Evolutionary conservation across 2,329 filamentous ascomycete genomes (phyloP), one percentile per base, ranked within the genome.

Genomic region (Stagonosporopsis chrysanthemi): DNA sequence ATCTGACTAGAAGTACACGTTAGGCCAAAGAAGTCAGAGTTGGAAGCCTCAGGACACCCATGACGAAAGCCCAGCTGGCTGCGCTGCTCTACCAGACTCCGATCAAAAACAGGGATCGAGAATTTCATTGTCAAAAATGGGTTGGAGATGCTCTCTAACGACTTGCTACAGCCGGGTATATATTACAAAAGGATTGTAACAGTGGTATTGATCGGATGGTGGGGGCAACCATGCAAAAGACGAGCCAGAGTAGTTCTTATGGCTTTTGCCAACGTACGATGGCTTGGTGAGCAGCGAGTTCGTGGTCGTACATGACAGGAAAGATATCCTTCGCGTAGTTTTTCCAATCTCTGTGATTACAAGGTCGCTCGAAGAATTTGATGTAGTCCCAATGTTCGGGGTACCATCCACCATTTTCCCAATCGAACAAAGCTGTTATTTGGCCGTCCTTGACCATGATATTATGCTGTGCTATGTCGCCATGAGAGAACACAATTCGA

Each of bases 291-390:
- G 11, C 12, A 7, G 44, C 31, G n/a, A 48, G 45, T 48, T 48
- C 45, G 15, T 48, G 5, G 33, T 48, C 15, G 15, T 48, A 48
- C 6, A 39, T 29, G 7, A 6, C n/a, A 48, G 33, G 35, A 29
- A 48, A 48, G n/a, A 48, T 48, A 8, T 48, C 45, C 11, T 39
- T 22, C 9, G 45, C 45, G n/a, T 7, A 39, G n/a, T 48, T n/a
- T 29, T 39, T 48, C 35, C 45, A 48, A 15, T 39, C 15, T 14
- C 35, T 48, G 33, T 48, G 45, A 8, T 39, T 9, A 8, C 31
- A 47, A 15, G 44, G 44, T 38, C 45, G 45, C 33, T 48, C 45
- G 35, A 48, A 48, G 35, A 48, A 48, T 29, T 48, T 48, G 35
- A 39, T 29, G n/a, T 48, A 39, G 24, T 48, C 33, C 45, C 45